Conservation (phyloP, 23 red algal species). For the Chondrus crispus region DNA sequence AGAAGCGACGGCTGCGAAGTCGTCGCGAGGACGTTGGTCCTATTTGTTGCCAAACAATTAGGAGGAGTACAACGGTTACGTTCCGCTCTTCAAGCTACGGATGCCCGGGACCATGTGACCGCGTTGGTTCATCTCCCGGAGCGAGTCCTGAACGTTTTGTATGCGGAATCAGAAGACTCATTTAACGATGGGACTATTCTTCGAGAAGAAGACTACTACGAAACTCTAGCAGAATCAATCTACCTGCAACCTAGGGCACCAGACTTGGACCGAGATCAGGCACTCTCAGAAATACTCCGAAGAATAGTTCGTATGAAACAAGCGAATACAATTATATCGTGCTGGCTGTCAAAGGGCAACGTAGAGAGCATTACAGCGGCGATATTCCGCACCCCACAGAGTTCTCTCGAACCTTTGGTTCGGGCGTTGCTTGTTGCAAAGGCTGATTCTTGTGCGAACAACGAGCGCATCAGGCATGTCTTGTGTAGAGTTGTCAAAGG, state of each 20-base stretch:
- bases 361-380: background rate
- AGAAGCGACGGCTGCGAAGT: too few relatives aligned
- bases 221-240: conserved; percentile 17
- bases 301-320: conserved; percentile 31
- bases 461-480: background rate
- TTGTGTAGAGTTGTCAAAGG: background rate
- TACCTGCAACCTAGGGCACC: conserved; percentile 1
- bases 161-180: too few relatives aligned
- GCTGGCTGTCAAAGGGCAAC: background rate
- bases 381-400: conserved; percentile 6
- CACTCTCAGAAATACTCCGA: conserved; percentile 4
- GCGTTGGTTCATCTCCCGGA: too few relatives aligned
- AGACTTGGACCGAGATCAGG: background rate
- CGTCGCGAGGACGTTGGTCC: too few relatives aligned
- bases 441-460: background rate
- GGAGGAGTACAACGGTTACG: too few relatives aligned
- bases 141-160: too few relatives aligned
- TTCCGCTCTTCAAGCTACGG: too few relatives aligned
- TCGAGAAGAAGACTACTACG: too few relatives aligned
- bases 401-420: background rate
- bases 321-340: background rate
- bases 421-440: conserved; percentile 8
- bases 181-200: too few relatives aligned
- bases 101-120: too few relatives aligned
- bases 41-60: too few relatives aligned